phyloP scores from a whole-genome alignment of 108 stramenopile species.

The Mayamaea pseudoterrestris region DNA sequence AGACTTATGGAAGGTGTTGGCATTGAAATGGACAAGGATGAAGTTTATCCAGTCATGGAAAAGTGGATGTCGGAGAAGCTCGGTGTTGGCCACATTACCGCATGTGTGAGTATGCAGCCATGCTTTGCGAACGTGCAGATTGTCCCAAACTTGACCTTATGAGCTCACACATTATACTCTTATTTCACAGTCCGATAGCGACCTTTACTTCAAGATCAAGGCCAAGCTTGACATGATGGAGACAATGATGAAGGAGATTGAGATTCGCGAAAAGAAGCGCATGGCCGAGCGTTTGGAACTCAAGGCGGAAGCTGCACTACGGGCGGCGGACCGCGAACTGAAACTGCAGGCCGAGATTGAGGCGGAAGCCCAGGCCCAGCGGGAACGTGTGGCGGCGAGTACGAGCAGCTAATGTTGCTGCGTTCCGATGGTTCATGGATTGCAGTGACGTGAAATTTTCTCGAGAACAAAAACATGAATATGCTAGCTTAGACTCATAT shows the following conservation, averaged over 20 bases:
- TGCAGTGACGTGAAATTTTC: too few relatives aligned
- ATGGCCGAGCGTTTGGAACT: slow-evolving; percentile 91
- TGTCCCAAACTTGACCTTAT: neutral
- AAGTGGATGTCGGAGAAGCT: slow-evolving; percentile 73
- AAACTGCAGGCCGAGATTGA: slow-evolving; percentile 52
- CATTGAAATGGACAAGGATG: slow-evolving; percentile 80
- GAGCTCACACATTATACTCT: neutral
- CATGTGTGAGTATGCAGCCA: slow-evolving; percentile 63
- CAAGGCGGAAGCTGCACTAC: slow-evolving; percentile 80
- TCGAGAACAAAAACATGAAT: too few relatives aligned
- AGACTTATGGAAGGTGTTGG: slow-evolving; percentile 74
- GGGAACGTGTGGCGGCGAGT: slow-evolving; percentile 3
- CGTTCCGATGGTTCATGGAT: too few relatives aligned
- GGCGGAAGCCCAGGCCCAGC: slow-evolving; percentile 18
- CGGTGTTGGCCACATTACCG: slow-evolving; percentile 62
- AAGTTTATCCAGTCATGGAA: slow-evolving; percentile 83
- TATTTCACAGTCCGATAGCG: slow-evolving; percentile 57
- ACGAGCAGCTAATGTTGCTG: too few relatives aligned
- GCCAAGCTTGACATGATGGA: slow-evolving; percentile 92
- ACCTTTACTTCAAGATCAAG: slow-evolving; percentile 72
- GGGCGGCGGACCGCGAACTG: slow-evolving; percentile 64
- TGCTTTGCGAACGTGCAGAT: neutral
- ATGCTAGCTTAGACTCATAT: too few relatives aligned
- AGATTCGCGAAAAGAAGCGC: slow-evolving; percentile 95
- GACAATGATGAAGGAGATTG: slow-evolving; percentile 97